A percentile compares a stretch with the other conserved stretches of the same genome.
These are phyloP conservation scores for Schwanniomyces polymorphus DNA, from an alignment of 805 yeast species.

Conservation along the genomic window DNA sequence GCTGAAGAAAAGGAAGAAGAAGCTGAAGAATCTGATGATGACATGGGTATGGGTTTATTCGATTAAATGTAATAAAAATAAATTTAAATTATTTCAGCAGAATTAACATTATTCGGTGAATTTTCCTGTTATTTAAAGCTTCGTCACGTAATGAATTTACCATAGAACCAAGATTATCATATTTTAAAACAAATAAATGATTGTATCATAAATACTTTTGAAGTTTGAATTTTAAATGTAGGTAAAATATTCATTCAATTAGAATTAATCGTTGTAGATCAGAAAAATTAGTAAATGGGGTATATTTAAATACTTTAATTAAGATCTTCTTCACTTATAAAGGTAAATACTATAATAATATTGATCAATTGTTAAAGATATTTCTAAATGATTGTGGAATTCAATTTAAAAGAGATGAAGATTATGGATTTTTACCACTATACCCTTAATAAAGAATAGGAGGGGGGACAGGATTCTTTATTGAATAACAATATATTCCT, in stretches of 20 bases:
- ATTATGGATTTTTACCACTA: too few relatives aligned
- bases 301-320: too few relatives aligned
- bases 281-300: neutral
- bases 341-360: too few relatives aligned
- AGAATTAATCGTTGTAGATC: neutral
- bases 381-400: too few relatives aligned
- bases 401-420: too few relatives aligned
- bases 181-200: neutral
- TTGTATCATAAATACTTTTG: neutral
- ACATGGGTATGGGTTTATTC: slow-evolving; percentile 95
- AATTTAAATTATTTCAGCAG: neutral
- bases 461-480: too few relatives aligned
- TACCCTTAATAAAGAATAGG: too few relatives aligned
- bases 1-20: slow-evolving; percentile 70
- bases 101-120: neutral
- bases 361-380: too few relatives aligned
- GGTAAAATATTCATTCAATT: neutral
- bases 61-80: slow-evolving; percentile 58
- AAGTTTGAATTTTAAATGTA: neutral
- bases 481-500: too few relatives aligned
- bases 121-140: neutral
- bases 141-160: neutral
- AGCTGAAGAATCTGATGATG: slow-evolving; percentile 66
- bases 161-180: neutral
- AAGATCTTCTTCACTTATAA: too few relatives aligned